Percentiles rank a stretch among this genome's conserved stretches.
Conservation (phyloP, 139 green algal genomes). For the Trebouxia sp. region DNA sequence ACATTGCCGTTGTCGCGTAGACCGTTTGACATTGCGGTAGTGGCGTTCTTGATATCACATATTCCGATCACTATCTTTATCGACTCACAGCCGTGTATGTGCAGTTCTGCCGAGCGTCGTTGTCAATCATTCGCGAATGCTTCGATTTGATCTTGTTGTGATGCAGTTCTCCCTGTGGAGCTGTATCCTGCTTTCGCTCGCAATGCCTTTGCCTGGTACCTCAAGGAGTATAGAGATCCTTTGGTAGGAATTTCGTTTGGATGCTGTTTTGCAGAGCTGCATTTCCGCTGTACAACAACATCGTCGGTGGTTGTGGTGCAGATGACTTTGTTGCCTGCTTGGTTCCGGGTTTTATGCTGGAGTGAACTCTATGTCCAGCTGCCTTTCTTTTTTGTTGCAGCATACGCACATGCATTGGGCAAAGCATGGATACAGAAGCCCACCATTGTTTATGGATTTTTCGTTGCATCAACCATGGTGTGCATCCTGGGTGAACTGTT, state of each 20-base stretch:
- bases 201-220: slow-evolving; percentile 9
- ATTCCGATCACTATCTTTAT: background rate
- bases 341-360: background rate
- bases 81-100: slow-evolving; percentile 10
- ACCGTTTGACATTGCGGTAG: background rate
- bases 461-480: slow-evolving; percentile 9
- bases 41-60: slow-evolving; percentile 1
- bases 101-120: no score
- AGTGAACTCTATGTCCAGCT: slow-evolving; percentile 17
- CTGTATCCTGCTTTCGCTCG: background rate
- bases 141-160: background rate
- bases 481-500: slow-evolving; percentile 11
- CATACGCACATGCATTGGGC: slow-evolving; percentile 15
- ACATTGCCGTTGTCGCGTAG: background rate
- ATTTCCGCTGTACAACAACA: background rate
- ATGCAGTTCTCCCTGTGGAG: background rate
- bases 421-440: background rate
- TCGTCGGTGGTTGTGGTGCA: background rate
- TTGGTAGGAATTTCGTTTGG: no score
- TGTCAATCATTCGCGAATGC: no score
- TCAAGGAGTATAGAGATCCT: background rate
- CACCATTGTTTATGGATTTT: background rate
- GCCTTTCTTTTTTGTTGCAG: slow-evolving; percentile 26
- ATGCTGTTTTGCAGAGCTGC: background rate
- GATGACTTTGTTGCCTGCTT: slow-evolving; percentile 8